Evolutionary conservation across 345 rosid species (phyloP).

Genomic region (Lumnitzera littorea): DNA sequence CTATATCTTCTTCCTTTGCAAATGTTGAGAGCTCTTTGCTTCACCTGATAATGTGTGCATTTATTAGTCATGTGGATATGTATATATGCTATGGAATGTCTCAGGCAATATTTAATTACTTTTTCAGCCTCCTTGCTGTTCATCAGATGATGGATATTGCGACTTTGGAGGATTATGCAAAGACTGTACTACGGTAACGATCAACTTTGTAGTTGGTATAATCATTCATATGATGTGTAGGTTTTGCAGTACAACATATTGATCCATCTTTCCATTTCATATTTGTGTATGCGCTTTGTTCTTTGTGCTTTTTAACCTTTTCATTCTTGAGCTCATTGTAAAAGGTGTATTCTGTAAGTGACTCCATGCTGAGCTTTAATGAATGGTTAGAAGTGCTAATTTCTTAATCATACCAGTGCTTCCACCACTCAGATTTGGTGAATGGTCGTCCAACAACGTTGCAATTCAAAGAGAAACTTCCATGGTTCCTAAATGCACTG

Average conservation of each 20-base stretch:
- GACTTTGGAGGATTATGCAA: constrained; percentile 65
- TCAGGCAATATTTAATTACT: background rate
- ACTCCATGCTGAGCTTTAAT: no score
- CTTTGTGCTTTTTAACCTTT: no score
- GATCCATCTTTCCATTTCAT: no score
- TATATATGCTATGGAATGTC: background rate
- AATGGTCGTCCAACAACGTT: constrained; percentile 63
- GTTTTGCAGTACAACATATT: no score
- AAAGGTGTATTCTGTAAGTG: background rate
- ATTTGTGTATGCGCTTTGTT: no score
- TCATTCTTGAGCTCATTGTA: no score
- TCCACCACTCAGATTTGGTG: constrained; percentile 70
- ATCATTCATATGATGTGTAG: background rate
- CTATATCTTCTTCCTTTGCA: no score
- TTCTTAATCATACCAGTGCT: constrained; percentile 53
- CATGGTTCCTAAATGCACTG: constrained; percentile 82
- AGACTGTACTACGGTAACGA: constrained; percentile 86
- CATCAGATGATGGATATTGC: constrained; percentile 62
- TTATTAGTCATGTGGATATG: background rate
- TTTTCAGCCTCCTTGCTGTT: constrained; percentile 85
- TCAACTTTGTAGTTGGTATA: background rate
- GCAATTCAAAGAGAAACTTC: constrained; percentile 82
- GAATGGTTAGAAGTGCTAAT: no score
- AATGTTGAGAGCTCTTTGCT: no score
- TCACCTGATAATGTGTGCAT: no score